Conservation (phyloP, 371 early-diverging fungal genomes). For the Mucor plumbeus region DNA sequence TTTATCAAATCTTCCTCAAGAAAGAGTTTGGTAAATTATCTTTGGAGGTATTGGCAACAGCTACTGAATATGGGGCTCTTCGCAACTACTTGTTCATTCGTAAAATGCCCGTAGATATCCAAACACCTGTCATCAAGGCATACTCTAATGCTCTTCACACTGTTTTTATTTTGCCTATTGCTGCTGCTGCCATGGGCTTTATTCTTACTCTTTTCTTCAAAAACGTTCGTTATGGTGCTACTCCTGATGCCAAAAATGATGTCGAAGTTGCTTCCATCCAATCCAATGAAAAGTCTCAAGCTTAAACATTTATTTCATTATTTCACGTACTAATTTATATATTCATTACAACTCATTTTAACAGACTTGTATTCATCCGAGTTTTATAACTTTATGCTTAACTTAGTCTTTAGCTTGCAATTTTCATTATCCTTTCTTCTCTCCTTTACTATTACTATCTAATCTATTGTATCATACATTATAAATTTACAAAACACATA, state of each 20-base stretch:
- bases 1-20: conserved; percentile 31
- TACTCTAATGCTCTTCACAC: conserved; percentile 63
- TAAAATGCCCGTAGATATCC: conserved; percentile 40
- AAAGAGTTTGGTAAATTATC: conserved; percentile 26
- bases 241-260: conserved; percentile 10
- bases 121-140: conserved; percentile 52
- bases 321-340: too few species aligned
- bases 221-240: conserved; percentile 38
- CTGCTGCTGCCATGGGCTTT: conserved; percentile 59
- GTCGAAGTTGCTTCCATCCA: conserved; percentile 5
- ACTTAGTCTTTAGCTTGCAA: not conserved
- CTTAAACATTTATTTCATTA: not conserved
- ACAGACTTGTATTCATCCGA: not conserved
- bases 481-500: too few species aligned
- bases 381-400: not conserved
- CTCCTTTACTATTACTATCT: not conserved
- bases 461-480: not conserved
- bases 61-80: conserved; percentile 38
- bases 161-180: conserved; percentile 64
- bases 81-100: conserved; percentile 41
- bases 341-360: too few species aligned
- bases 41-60: conserved; percentile 25
- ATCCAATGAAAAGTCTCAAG: not conserved
- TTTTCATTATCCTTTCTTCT: not conserved
- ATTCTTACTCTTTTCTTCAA: conserved; percentile 54